Evolutionary conservation across 805 yeast genomes (phyloP), one percentile per base, ranked within the genome.

Genomic region (Spathaspora passalidarum): DNA sequence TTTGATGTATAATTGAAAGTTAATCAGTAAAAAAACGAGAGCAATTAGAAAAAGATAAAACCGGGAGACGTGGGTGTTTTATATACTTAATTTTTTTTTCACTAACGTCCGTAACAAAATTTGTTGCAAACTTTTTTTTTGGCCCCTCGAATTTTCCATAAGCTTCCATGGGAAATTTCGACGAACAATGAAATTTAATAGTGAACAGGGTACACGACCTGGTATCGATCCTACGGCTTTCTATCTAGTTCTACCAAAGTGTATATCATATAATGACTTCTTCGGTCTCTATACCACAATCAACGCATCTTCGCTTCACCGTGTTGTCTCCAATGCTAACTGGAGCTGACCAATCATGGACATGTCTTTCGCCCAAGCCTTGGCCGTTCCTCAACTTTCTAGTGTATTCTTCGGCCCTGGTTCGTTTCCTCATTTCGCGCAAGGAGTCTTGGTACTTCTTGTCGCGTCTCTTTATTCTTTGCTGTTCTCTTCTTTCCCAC

Each of bases 361-460:
- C 75, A 62, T 91, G 97, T 6, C 78, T 73, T 25, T 75, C 79
- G 7, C 81, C 79, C 44, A 79, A 72, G 6, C 60, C 56, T 50
- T 79, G 71, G 2, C 81, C 81, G 46, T 81, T 79, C 34, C 91
- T 74, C 19, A 86, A 55, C 54, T 79, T 78, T 55, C 90, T 76
- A 1, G 96, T 90, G 57, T 75, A 82, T 59, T 87, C 94, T 61
- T 91, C 96, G 0, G 99, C 97, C 55, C 99, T 75, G 2, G 97
- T 86, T 55, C 86, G 84, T 61, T 86, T 82, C 50, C 97, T 74
- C 96, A 94, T 92, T 56, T 91, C 95, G 54, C 76, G 74, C 59
- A 94, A 70, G 57, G 86, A 83, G n/a, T 77, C 76, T 52, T 86
- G 82, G 62, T 88, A 94, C 62, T 82, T 82, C 57, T 82, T 82